Evolutionary conservation across 768 basidiomycete species (phyloP), one percentile per base, ranked within the genome.

Genomic region (Pholiota conissans): DNA sequence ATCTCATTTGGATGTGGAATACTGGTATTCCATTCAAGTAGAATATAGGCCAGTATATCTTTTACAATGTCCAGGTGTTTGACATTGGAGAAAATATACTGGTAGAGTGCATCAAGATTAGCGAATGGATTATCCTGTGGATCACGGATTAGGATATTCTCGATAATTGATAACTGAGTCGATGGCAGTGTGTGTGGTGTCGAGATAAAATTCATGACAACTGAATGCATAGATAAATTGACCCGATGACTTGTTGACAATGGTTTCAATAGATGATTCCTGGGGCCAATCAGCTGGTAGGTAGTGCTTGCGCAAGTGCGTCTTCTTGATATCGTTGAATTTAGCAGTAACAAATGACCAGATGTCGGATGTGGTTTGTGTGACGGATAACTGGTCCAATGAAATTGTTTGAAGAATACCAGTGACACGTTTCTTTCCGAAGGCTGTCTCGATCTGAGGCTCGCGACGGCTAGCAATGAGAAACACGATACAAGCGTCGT

Each of bases 221-320:
- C 48, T 3, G 30, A n/a, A 49, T 14, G 55, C n/a, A n/a, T n/a
- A n/a, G n/a, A n/a, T n/a, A n/a, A n/a, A n/a, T n/a, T n/a, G n/a
- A n/a, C n/a, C n/a, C 55, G 27, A 48, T 49, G 14, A 56, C 49
- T 10, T 49, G 49, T 34, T 49, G 55, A n/a, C 46, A 8, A 56
- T 27, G 2, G 3, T 29, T 27, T 39, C n/a, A 7, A 56, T 39
- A 16, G 5, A 13, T 5, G 8, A 9, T 3, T n/a, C 14, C 7
- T 13, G 27, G 3, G 55, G 55, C 55, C 55, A 56, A 11, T 26
- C 32, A 2, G 18, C 5, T 3, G 26, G 34, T 2, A 56, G 46
- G 3, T n/a, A 28, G 2, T 30, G 18, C 26, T 20, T 48, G 11
- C 22, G 14, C 3, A 52, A 35, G 45, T 59, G 58, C 4, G 13